Evolutionary conservation across 352 stramenopile genomes (phyloP).

Genomic region (Phytophthora capsici): DNA sequence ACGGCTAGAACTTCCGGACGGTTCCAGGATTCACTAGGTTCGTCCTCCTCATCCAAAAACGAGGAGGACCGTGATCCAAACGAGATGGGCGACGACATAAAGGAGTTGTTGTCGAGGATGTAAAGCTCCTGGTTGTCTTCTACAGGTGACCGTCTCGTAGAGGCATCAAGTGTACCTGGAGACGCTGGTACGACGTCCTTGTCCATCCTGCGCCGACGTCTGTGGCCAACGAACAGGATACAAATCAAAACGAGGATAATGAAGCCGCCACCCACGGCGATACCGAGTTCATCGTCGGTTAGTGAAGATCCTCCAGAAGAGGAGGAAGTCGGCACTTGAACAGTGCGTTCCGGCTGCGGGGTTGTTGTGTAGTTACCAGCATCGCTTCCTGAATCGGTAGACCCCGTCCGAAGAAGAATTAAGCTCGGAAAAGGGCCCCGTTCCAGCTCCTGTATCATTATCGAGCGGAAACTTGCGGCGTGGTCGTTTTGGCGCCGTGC

Average conservation of each 20-base stretch:
- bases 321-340: constrained; percentile 20
- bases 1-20: constrained; percentile 29
- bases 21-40: constrained; percentile 28
- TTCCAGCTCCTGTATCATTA: constrained; percentile 13
- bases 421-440: constrained; percentile 16
- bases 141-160: constrained; percentile 3
- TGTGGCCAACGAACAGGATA: constrained; percentile 32
- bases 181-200: constrained; percentile 16
- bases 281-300: constrained; percentile 31
- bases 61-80: constrained; percentile 24
- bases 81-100: constrained; percentile 27
- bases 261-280: constrained; percentile 29
- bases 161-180: constrained; percentile 25
- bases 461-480: neutral
- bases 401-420: constrained; percentile 11
- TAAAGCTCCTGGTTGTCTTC: constrained; percentile 24
- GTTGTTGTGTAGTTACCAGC: constrained; percentile 11
- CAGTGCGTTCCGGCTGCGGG: constrained; percentile 16
- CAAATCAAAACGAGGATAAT: constrained; percentile 25
- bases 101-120: constrained; percentile 21
- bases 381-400: constrained; percentile 5
- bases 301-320: constrained; percentile 18
- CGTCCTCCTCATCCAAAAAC: constrained; percentile 10
- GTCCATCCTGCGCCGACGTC: constrained; percentile 20
- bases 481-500: constrained; percentile 5